Evolutionary conservation across 2,329 filamentous ascomycete species (phyloP), one percentile per base, ranked within the genome.

Genomic region (Fusarium sp.): DNA sequence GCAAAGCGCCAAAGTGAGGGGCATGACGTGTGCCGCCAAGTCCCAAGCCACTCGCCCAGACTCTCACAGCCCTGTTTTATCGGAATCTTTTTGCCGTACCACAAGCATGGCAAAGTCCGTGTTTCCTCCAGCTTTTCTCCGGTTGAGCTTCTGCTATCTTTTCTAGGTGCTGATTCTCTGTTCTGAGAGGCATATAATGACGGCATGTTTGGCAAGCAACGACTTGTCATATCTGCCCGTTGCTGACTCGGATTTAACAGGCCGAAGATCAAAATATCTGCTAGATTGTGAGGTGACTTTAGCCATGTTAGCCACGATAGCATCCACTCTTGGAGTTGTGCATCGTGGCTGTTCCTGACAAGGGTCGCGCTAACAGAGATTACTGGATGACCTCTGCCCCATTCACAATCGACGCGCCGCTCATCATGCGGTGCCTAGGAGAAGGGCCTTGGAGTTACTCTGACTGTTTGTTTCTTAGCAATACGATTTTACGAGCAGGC

Each of bases 21-120:
- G 73, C 77, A 79, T 79, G 77, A 79, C 77, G 77, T 79, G 77
- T 78, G 75, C 74, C 64, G 77, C 77, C 77, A 79, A 79, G 77
- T 74, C 69, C 77, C 74, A 79, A 79, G 77, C 77, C 77, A 79
- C 77, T 70, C 64, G 77, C 77, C 77, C 76, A 79, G 77, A 70
- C 76, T 64, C 45, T 66, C 70, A 63, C 60, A 78, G 76, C 76
- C 77, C 77, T 79, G 77, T 70, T 77, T 75, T 54, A 48, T 77
- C 77, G 74, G 76, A 61, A 72, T 68, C 66, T 64, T 67, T 66
- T 68, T 77, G 73, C 73, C 73, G 73, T 75, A 48, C 58, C 64
- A 68, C 66, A 68, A 62, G 63, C 41, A 56, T 43, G 56, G 59
- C 71, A 61, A 72, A 72, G 20, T n/a, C 35, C 58, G 58, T 30